A percentile compares a stretch with the other conserved stretches of the same genome.
Conservation (phyloP, 2,329 filamentous ascomycete genomes). For the Aureobasidium zeae region DNA sequence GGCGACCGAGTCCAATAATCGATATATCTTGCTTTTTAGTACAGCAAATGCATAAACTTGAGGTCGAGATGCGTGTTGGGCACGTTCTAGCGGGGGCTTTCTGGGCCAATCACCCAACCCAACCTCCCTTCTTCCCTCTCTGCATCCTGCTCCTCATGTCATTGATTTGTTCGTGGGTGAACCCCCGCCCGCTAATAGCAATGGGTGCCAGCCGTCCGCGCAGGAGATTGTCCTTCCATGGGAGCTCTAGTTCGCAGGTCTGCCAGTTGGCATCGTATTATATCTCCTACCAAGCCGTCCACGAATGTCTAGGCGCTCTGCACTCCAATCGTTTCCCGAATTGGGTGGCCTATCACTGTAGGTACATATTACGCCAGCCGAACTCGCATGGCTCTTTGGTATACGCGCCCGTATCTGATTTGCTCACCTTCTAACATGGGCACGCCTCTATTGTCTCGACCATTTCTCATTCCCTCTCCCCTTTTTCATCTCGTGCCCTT, state of each 20-base stretch:
- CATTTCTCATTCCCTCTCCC: conserved; percentile 4
- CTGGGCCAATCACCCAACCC: conserved; percentile 10
- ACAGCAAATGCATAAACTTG: conserved; percentile 10
- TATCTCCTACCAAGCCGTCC: conserved; percentile 5
- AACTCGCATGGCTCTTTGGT: conserved; percentile 12
- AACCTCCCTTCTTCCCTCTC: conserved; percentile 9
- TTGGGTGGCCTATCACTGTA: conserved; percentile 12
- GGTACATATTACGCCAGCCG: conserved; percentile 12
- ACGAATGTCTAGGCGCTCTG: conserved; percentile 14
- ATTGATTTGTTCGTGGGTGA: conserved; percentile 3
- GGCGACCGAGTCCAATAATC: conserved; percentile 1
- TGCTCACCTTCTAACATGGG: conserved; percentile 8
- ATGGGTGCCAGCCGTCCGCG: conserved; percentile 1
- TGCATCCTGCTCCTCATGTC: conserved; percentile 12
- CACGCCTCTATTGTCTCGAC: conserved; percentile 4
- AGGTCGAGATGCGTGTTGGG: conserved; percentile 14
- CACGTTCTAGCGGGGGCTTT: conserved; percentile 11
- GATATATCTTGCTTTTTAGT: conserved; percentile 12
- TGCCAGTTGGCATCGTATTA: conserved; percentile 3
- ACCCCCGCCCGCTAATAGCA: conserved; percentile 5
- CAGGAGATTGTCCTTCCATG: conserved; percentile 1
- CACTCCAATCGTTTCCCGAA: conserved; percentile 11
- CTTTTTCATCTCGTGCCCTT: background rate
- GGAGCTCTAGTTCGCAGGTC: conserved; percentile 7
- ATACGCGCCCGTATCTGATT: conserved; percentile 13